These are phyloP conservation scores for Salvia rosmarinus DNA, from an alignment of 257 asterid species.

Conservation along the genomic window DNA sequence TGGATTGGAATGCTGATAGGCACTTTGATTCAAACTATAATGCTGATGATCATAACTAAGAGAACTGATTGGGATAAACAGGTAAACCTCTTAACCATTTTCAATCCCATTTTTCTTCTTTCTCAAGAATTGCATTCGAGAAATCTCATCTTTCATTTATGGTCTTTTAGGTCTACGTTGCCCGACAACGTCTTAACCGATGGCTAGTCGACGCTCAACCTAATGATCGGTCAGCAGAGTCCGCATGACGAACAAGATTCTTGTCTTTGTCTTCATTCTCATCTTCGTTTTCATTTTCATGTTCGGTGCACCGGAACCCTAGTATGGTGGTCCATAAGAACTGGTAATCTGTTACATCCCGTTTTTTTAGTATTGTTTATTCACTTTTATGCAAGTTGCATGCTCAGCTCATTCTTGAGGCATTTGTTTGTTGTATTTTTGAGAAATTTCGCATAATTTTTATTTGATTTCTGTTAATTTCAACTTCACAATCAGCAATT, in stretches of 20 bases:
- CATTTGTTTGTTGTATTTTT: neutral
- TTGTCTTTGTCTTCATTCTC: too few relatives aligned
- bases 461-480: neutral
- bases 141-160: neutral
- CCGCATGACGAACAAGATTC: neutral
- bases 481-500: neutral
- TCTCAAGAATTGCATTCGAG: too few relatives aligned
- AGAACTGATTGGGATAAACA: constrained; percentile 71
- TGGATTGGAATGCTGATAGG: constrained; percentile 77
- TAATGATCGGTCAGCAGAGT: neutral
- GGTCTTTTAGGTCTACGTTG: neutral
- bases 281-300: neutral
- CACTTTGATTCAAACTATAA: constrained; percentile 54
- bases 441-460: neutral
- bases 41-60: constrained; percentile 47
- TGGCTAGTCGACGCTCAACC: constrained; percentile 3
- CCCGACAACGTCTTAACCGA: neutral
- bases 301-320: too few relatives aligned
- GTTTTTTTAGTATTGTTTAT: neutral
- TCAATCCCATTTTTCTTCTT: neutral
- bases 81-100: constrained; percentile 36
- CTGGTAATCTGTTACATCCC: neutral
- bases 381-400: neutral
- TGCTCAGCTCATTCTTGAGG: neutral
- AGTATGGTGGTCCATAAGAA: neutral